phyloP scores from a whole-genome alignment of 257 asterid species.

The Perilla frutescens region DNA sequence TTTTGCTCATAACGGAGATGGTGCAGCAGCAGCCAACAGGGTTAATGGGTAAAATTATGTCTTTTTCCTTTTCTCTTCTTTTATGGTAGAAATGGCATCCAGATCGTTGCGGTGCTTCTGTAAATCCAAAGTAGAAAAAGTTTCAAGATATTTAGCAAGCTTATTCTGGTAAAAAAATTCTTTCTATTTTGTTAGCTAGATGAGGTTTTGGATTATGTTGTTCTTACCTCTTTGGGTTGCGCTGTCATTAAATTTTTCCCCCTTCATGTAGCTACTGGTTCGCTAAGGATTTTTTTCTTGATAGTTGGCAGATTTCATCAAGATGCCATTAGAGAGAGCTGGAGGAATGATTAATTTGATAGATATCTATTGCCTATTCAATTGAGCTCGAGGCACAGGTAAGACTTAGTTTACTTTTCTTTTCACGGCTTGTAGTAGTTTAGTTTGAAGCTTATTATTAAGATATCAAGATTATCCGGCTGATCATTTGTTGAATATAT shows the following conservation, averaged over 20 bases:
- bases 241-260: neutral
- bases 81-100: no score
- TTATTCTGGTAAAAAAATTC: no score
- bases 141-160: no score
- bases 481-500: no score
- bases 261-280: conserved; percentile 32
- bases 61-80: no score
- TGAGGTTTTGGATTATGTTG: no score
- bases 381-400: conserved; percentile 99
- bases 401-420: conserved; percentile 12
- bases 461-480: no score
- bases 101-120: no score
- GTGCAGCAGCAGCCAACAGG: neutral
- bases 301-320: conserved; percentile 95
- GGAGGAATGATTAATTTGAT: conserved; percentile 96
- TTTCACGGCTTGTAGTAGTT: conserved; percentile 1
- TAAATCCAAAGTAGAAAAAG: no score
- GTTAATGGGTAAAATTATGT: no score
- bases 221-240: no score
- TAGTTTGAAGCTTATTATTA: neutral
- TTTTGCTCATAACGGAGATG: conserved; percentile 40
- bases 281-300: conserved; percentile 34
- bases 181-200: no score
- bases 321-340: conserved; percentile 84
- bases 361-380: conserved; percentile 92